These are phyloP conservation scores for Myriosclerotinia curreyana DNA, from an alignment of 2,329 filamentous ascomycete species.

Conservation along the genomic window DNA sequence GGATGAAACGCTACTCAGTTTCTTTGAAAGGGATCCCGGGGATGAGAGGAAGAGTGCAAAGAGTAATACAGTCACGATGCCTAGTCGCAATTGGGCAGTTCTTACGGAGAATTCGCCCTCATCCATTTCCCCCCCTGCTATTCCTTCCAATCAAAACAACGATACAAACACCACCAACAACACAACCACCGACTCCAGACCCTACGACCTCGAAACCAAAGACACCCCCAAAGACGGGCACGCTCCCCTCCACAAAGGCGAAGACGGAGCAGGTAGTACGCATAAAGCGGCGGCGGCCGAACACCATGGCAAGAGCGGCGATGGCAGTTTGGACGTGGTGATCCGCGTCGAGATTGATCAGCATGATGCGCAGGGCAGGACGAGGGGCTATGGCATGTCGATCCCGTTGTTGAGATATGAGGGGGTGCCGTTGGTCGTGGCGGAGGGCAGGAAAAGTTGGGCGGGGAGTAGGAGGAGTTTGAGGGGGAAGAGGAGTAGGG, in stretches of 20 bases:
- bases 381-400: slow-evolving; percentile 77
- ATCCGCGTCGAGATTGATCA: slow-evolving; percentile 87
- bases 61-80: slow-evolving; percentile 83
- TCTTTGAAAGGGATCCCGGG: slow-evolving; percentile 89
- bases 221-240: slow-evolving; percentile 61
- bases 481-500: slow-evolving; percentile 1
- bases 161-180: slow-evolving; percentile 18
- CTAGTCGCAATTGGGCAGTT: slow-evolving; percentile 89
- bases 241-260: slow-evolving; percentile 69
- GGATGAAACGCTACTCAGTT: slow-evolving; percentile 88
- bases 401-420: slow-evolving; percentile 56
- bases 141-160: slow-evolving; percentile 25
- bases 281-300: slow-evolving; percentile 65
- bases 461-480: background rate
- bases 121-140: slow-evolving; percentile 34
- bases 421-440: background rate
- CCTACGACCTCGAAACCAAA: slow-evolving; percentile 33
- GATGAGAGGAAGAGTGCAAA: slow-evolving; percentile 66
- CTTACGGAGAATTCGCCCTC: slow-evolving; percentile 74
- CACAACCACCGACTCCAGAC: background rate
- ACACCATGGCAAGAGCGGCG: slow-evolving; percentile 50
- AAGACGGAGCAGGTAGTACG: slow-evolving; percentile 71
- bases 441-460: slow-evolving; percentile 3
- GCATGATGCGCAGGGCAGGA: slow-evolving; percentile 74
- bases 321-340: slow-evolving; percentile 72